A percentile compares a stretch with the other conserved stretches of the same genome.
Conservation (phyloP, 306 rosid genomes). For the Delonix regia region DNA sequence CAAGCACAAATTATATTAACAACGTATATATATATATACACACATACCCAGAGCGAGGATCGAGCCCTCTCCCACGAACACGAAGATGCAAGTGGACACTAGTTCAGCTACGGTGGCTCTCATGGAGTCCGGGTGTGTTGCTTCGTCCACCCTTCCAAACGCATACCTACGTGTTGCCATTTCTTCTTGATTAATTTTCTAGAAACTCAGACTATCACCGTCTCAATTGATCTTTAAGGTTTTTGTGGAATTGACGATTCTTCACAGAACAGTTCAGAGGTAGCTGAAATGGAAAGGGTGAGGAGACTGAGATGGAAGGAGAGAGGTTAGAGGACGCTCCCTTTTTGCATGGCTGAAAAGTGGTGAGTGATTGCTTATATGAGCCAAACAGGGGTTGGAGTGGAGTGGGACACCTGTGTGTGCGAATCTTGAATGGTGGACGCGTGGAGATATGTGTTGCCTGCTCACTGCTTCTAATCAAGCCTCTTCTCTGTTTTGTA, state of each 20-base stretch:
- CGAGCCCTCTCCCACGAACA: slow-evolving; percentile 97
- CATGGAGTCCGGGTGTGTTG: slow-evolving; percentile 88
- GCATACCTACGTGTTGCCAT: slow-evolving; percentile 79
- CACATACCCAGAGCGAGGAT: slow-evolving; percentile 75
- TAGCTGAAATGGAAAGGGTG: background rate
- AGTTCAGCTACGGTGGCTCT: slow-evolving; percentile 92
- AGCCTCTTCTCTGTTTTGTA: slow-evolving; percentile 20
- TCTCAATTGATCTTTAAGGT: slow-evolving; percentile 12
- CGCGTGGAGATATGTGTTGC: slow-evolving; percentile 54
- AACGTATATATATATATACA: background rate
- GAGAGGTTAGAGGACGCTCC: background rate
- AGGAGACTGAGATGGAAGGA: background rate
- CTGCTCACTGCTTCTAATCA: slow-evolving; percentile 19
- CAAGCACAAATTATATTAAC: background rate
- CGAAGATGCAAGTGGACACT: slow-evolving; percentile 79
- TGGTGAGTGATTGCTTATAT: slow-evolving; percentile 51
- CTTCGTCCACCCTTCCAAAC: slow-evolving; percentile 87
- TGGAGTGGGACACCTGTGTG: slow-evolving; percentile 56
- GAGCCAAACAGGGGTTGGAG: slow-evolving; percentile 32
- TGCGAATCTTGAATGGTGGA: slow-evolving; percentile 31
- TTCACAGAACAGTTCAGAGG: background rate
- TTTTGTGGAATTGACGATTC: background rate
- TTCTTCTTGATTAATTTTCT: background rate
- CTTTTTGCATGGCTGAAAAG: slow-evolving; percentile 70
- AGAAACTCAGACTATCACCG: background rate